Evolutionary conservation across 768 basidiomycete genomes (phyloP).

Genomic region (Coprinellus aureogranulatus): DNA sequence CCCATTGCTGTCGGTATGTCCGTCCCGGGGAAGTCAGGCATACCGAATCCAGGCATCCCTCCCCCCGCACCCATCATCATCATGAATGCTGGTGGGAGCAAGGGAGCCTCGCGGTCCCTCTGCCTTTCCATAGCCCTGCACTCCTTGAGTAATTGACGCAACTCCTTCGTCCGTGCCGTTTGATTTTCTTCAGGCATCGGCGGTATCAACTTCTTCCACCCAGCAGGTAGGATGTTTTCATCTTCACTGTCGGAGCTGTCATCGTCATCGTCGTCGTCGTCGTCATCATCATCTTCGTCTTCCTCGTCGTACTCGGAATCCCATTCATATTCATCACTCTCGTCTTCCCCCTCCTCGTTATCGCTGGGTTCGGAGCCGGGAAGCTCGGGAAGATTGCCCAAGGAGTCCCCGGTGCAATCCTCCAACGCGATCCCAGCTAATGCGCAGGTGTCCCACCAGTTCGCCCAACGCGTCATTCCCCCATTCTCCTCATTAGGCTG

Average conservation of each 20-base stretch:
- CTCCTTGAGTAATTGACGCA: slow-evolving; percentile 57
- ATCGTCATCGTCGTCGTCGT: slow-evolving; percentile 24
- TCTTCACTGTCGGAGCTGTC: slow-evolving; percentile 26
- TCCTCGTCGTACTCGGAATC: slow-evolving; percentile 24
- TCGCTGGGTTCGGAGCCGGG: slow-evolving; percentile 29
- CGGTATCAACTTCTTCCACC: slow-evolving; percentile 24
- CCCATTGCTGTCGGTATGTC: slow-evolving; percentile 2
- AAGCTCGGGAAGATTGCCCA: slow-evolving; percentile 51
- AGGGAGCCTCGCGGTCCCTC: slow-evolving; percentile 24
- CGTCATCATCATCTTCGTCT: slow-evolving; percentile 16
- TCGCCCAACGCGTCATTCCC: slow-evolving; percentile 59
- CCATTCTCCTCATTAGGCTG: slow-evolving; percentile 43
- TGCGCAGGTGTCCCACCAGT: slow-evolving; percentile 62
- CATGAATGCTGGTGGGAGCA: neutral
- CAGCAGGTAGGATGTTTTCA: slow-evolving; percentile 17
- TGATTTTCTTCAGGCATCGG: slow-evolving; percentile 24
- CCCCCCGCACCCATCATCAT: slow-evolving; percentile 3
- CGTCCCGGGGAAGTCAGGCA: neutral
- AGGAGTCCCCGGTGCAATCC: slow-evolving; percentile 68
- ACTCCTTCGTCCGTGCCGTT: slow-evolving; percentile 34
- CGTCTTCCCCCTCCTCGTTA: slow-evolving; percentile 30
- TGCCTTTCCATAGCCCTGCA: slow-evolving; percentile 50
- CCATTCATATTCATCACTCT: slow-evolving; percentile 24
- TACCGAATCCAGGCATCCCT: neutral
- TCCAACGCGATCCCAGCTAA: slow-evolving; percentile 57